Evolutionary conservation across 345 rosid genomes (phyloP).

Genomic region (Psidium guajava): DNA sequence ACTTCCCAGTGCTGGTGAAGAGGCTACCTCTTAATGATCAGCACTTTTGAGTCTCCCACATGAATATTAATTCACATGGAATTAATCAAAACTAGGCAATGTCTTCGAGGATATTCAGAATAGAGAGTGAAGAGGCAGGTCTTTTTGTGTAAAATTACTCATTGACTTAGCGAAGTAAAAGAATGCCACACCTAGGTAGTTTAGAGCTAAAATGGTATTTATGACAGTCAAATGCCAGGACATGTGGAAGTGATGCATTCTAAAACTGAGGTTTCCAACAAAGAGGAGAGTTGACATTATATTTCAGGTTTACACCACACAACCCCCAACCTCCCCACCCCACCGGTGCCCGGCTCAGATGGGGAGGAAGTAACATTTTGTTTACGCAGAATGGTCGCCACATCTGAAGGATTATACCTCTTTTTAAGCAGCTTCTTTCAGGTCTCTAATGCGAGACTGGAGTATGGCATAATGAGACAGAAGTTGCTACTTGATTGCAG

Average conservation of each 20-base stretch:
- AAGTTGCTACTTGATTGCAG: constrained; percentile 68
- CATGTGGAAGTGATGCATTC: not conserved
- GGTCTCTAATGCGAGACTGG: constrained; percentile 77
- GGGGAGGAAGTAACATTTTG: not conserved
- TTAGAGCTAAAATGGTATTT: not conserved
- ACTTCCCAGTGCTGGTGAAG: not conserved
- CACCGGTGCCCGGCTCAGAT: not conserved
- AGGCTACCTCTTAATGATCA: not conserved
- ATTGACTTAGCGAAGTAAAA: not conserved
- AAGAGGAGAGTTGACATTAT: not conserved
- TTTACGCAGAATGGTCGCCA: not conserved
- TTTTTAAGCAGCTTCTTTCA: constrained; percentile 69
- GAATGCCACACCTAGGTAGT: not conserved
- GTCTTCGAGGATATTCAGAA: not conserved
- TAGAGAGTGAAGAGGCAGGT: not conserved
- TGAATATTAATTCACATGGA: not conserved
- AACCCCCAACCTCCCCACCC: no score
- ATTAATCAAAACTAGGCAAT: not conserved
- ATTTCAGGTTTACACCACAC: not conserved
- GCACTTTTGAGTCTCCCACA: not conserved
- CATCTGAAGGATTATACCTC: constrained; percentile 38
- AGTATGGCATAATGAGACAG: constrained; percentile 81
- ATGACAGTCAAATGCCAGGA: not conserved
- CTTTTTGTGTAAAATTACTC: not conserved
- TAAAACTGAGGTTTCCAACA: not conserved